Base-by-base conservation (phyloP, 164 flowering plant species). In the Nymphaea colorata region DNA sequence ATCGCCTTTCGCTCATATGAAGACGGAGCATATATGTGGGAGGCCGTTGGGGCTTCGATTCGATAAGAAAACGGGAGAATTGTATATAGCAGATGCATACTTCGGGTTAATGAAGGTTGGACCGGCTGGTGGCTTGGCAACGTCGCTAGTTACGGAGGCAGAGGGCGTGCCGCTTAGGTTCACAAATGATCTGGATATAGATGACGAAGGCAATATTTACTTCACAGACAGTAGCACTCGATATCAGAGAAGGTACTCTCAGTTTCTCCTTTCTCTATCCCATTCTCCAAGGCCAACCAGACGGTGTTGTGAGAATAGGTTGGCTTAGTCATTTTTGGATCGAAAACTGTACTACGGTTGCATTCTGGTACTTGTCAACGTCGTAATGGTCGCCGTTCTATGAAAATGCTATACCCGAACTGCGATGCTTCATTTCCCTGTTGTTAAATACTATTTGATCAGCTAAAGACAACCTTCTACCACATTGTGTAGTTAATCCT, bases 61-160 rank as follows among this genome's bases (percentile, higher is more conserved):
- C 66, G 77, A 90, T 73, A 90, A 91, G 84, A 88, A 79, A 79
- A 91, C 88, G 17, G 93, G 96, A 62, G 96, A 91, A 66, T 57
- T 94, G 60, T 91, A 88, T 77, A 94, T 94, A 68, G 96, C 96
- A 45, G 99, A 94, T 82, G 98, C 99, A n/a, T 94, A 94, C 76
- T 75, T 91, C 47, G 99, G 99, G 62, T 74, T 94, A 76, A 66
- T 88, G 89, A 88, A 86, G 73, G 99, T 94, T 44, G 98, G 99
- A 5, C 93, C 90, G 53, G 89, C 86, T 76, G 99, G 99, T 67
- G 99, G 99, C 6, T 71, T 90, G 77, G 97, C 99, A 51, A 82
- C 83, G 61, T 67, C 81, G 1, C 85, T 94, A 43, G 66, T 76
- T 62, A 84, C 82, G 45, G 91, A 88, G 78, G 99, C 86, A 16